Percentiles rank a stretch among this genome's conserved stretches.
These are phyloP conservation scores for Spathaspora sp. DNA, from an alignment of 805 yeast genomes.

Conservation along the genomic window DNA sequence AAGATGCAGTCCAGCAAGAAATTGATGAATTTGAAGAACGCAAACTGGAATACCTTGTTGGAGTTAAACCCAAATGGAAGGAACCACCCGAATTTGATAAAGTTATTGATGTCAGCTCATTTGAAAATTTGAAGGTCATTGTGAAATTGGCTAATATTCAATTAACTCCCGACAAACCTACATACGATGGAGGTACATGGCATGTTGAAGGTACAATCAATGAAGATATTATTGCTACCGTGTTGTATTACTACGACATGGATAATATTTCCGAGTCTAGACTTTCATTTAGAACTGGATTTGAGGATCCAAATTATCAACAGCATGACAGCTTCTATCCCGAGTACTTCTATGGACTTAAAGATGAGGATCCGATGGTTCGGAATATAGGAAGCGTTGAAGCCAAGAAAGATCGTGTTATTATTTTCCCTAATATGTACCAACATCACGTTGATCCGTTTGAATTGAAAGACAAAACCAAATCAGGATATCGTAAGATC, in stretches of 20 bases:
- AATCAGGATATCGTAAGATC: constrained; percentile 36
- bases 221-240: constrained; percentile 41
- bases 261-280: constrained; percentile 34
- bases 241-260: constrained; percentile 36
- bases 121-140: constrained; percentile 30
- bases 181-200: constrained; percentile 40
- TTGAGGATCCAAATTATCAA: constrained; percentile 31
- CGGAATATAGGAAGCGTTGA: constrained; percentile 22
- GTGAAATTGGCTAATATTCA: constrained; percentile 39
- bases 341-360: constrained; percentile 23
- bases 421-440: constrained; percentile 35
- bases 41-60: constrained; percentile 6
- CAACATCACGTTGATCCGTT: constrained; percentile 41
- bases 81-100: constrained; percentile 6
- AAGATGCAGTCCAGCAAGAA: too few relatives aligned
- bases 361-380: constrained; percentile 25
- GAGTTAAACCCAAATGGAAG: constrained; percentile 4
- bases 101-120: constrained; percentile 12
- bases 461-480: constrained; percentile 30
- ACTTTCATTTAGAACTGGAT: constrained; percentile 25
- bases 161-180: constrained; percentile 37
- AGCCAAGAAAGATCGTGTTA: constrained; percentile 22
- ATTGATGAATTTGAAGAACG: not conserved
- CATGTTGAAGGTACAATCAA: constrained; percentile 40
- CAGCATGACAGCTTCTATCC: constrained; percentile 27